Base-by-base conservation (phyloP, 2,329 filamentous ascomycete species). In the Gnomoniopsis sp. region DNA sequence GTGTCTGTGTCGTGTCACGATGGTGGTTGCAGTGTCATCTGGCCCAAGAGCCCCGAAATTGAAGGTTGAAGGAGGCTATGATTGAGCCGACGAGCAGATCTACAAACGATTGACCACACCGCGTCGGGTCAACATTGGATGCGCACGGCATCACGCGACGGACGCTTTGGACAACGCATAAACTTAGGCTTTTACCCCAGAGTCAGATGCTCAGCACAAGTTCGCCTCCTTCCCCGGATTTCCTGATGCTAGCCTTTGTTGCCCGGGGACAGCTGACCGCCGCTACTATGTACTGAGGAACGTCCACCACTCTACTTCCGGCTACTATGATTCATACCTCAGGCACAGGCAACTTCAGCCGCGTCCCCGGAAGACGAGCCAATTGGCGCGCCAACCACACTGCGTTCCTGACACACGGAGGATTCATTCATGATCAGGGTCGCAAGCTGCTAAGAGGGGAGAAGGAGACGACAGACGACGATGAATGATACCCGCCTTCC, bases 1-100 rank as follows among this genome's bases (percentile, higher is more conserved):
- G 26, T 30, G 58, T 43, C 46, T 49, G 44, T 49, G 57, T 53
- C 49, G 53, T 59, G 59, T 61, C 59, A 61, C 59, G 57, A 57
- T 61, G 59, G 55, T 30, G 26, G 17, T n/a, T 11, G 17, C 36
- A n/a, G 12, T 44, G 41, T 19, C 15, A 17, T 44, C 17, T n/a
- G 36, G 14, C 14, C n/a, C n/a, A n/a, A n/a, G n/a, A n/a, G n/a
- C n/a, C 36, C 55, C 56, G 41, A 22, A n/a, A 21, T 7, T 14
- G 1, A 21, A 55, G 21, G 11, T 34, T 33, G 43, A 11, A n/a
- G 6, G n/a, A n/a, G 11, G 7, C 2, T 7, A 7, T 22, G 34
- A 38, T 43, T n/a, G 36, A 22, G 38, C 38, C 26, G 15, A 19
- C 23, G 17, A 34, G 38, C 41, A 44, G 14, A 11, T 19, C 19